phyloP scores from a whole-genome alignment of 2,329 filamentous ascomycete genomes.

The Elsinoe necatrix region DNA sequence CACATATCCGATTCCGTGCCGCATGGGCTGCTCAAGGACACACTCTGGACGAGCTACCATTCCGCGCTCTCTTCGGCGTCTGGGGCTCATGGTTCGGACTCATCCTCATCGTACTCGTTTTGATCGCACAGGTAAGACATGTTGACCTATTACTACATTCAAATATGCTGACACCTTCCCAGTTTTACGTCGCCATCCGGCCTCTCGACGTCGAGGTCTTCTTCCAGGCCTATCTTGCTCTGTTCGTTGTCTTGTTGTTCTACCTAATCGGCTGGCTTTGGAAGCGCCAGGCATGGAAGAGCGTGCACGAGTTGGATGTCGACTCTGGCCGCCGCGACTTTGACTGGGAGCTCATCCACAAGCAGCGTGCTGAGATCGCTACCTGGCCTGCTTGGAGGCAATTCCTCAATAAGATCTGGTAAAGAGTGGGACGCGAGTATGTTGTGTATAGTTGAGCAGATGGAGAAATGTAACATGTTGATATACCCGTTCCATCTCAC shows the following conservation, averaged over 20 bases:
- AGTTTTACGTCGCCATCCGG: slow-evolving; percentile 44
- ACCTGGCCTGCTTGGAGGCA: slow-evolving; percentile 45
- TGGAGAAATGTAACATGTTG: background rate
- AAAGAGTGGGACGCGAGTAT: background rate
- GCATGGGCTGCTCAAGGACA: slow-evolving; percentile 55
- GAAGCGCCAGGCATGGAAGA: slow-evolving; percentile 56
- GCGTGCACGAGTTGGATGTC: slow-evolving; percentile 54
- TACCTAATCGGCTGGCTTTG: slow-evolving; percentile 50
- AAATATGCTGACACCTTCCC: background rate
- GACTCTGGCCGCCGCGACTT: slow-evolving; percentile 57
- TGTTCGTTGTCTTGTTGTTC: slow-evolving; percentile 47
- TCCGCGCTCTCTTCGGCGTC: slow-evolving; percentile 30
- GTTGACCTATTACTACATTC: background rate
- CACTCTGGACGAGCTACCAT: slow-evolving; percentile 42
- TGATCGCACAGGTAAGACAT: slow-evolving; percentile 21
- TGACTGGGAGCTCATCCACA: slow-evolving; percentile 57
- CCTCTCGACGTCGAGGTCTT: slow-evolving; percentile 41
- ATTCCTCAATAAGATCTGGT: slow-evolving; percentile 24
- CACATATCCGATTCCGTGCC: slow-evolving; percentile 61
- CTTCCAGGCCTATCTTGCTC: slow-evolving; percentile 47
- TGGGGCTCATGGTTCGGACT: slow-evolving; percentile 23
- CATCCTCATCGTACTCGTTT: slow-evolving; percentile 22
- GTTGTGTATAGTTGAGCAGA: background rate
- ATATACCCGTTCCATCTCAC: too few species aligned
- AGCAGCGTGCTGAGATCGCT: slow-evolving; percentile 43